phyloP scores from a whole-genome alignment of 495 filamentous ascomycete species.

The Penicillium fimorum region DNA sequence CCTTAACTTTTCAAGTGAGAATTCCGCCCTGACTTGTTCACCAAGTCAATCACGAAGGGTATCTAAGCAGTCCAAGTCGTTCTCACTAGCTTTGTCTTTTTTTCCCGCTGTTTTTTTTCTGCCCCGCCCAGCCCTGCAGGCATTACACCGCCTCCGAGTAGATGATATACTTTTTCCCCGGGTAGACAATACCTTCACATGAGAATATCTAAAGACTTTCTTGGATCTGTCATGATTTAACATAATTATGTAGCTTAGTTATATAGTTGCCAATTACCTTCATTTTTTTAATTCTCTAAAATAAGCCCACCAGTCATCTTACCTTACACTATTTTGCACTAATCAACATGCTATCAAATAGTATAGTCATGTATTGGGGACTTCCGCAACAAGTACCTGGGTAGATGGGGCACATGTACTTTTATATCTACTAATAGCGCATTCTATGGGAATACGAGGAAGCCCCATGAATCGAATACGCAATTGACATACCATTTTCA shows the following conservation, averaged over 20 bases:
- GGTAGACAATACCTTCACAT: neutral
- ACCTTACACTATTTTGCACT: neutral
- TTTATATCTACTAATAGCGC: neutral
- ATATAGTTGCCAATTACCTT: neutral
- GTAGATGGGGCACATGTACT: neutral
- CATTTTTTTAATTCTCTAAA: neutral
- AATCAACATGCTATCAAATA: neutral
- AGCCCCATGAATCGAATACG: neutral
- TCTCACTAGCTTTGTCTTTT: neutral
- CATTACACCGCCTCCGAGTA: constrained; percentile 9
- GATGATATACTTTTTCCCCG: neutral
- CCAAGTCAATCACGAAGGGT: neutral
- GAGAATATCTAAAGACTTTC: neutral
- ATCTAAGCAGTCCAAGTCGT: neutral
- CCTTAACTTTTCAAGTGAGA: neutral
- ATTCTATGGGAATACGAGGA: neutral
- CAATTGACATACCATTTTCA: neutral
- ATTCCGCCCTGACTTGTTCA: neutral
- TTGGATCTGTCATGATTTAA: neutral
- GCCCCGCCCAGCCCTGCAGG: constrained; percentile 10
- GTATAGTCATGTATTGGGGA: neutral
- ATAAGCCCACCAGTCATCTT: neutral
- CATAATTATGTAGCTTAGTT: neutral
- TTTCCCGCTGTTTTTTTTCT: constrained; percentile 13
- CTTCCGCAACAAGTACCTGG: neutral